Percentiles rank a stretch among this genome's conserved stretches.
Conservation (phyloP, 208 protist species). For the Wallacemonas sp. region DNA sequence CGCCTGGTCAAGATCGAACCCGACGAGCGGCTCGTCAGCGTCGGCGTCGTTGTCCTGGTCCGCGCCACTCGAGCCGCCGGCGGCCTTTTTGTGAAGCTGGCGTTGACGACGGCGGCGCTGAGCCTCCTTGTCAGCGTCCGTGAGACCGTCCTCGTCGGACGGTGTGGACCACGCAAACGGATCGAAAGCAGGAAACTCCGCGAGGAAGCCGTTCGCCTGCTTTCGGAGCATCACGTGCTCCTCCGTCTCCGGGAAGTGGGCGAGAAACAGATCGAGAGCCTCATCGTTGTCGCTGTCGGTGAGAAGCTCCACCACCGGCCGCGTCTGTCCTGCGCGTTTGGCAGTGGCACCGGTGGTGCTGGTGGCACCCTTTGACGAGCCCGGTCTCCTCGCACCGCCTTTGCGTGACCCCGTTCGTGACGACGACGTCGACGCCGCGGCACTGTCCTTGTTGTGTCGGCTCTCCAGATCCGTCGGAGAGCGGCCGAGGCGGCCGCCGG, state of each 20-base stretch:
- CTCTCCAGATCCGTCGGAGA: no score
- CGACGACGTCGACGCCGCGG: no score
- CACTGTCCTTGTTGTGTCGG: no score
- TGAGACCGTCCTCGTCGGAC: constrained; percentile 6
- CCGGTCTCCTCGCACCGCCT: no score
- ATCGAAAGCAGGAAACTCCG: constrained; percentile 24
- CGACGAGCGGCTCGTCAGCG: constrained; percentile 28
- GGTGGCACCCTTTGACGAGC: no score
- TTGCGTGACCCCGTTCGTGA: no score
- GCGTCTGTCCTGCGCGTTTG: no score
- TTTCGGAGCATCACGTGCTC: constrained; percentile 64
- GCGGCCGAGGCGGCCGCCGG: not conserved
- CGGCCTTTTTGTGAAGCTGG: not conserved
- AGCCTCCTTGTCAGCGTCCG: constrained; percentile 2
- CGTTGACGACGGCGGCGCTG: constrained; percentile 11
- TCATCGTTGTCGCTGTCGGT: constrained; percentile 28
- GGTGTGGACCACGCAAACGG: not conserved
- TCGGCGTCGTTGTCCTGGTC: constrained; percentile 14
- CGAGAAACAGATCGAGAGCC: constrained; percentile 53
- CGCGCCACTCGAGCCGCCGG: not conserved
- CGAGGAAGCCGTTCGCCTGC: constrained; percentile 59
- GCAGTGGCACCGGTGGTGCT: not conserved
- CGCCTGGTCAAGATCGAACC: constrained; percentile 45
- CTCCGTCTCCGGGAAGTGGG: constrained; percentile 65
- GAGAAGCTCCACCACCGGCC: not conserved